Conservation (phyloP, 306 rosid genomes). For the Cucurbita argyrosperma region DNA sequence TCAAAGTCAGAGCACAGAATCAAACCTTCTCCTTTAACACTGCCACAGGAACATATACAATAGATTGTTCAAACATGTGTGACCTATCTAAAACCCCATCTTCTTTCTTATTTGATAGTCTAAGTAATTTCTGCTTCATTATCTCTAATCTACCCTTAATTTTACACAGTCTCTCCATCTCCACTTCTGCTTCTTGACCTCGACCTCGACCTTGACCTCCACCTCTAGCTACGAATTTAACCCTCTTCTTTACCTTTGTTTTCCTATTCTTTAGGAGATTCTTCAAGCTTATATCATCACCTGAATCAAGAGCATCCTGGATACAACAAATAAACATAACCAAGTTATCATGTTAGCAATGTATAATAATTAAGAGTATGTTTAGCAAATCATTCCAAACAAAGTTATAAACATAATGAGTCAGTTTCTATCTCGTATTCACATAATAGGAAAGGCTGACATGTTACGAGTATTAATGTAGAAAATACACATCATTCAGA, state of each 20-base stretch:
- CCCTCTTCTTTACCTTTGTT: conserved; percentile 23
- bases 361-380: neutral
- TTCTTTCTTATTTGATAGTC: conserved; percentile 19
- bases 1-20: conserved; percentile 2
- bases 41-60: conserved; percentile 69
- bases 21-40: conserved; percentile 56
- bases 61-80: conserved; percentile 12
- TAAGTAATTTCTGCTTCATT: conserved; percentile 31
- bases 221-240: conserved; percentile 23
- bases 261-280: conserved; percentile 38
- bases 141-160: conserved; percentile 32
- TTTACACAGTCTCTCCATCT: conserved; percentile 55
- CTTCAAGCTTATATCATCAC: conserved; percentile 68
- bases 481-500: neutral
- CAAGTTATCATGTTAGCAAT: neutral
- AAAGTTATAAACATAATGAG: neutral
- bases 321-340: neutral
- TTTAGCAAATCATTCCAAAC: neutral
- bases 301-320: conserved; percentile 38
- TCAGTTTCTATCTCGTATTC: neutral
- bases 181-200: conserved; percentile 36
- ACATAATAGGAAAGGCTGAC: neutral
- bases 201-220: conserved; percentile 20
- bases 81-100: conserved; percentile 17
- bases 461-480: neutral